Conservation (phyloP, 306 rosid species). For the Neltuma alba region DNA sequence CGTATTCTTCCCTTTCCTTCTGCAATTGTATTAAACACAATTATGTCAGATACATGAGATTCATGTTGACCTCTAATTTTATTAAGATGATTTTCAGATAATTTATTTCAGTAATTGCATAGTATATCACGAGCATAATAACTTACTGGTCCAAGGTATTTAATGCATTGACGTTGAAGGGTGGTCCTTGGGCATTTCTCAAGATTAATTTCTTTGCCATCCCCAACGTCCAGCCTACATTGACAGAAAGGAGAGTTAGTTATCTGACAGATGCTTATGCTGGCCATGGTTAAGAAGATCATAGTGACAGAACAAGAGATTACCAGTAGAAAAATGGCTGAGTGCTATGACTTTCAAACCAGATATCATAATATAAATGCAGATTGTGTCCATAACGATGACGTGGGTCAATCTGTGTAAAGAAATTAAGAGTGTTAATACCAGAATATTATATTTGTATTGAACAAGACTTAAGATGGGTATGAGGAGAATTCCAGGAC, state of each 20-base stretch:
- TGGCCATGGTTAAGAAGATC: not conserved
- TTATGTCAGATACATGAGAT: not conserved
- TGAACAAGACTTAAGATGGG: not conserved
- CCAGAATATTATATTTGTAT: not conserved
- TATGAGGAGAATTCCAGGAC: constrained; percentile 15
- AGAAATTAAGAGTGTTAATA: constrained; percentile 4
- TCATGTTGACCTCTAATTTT: not conserved
- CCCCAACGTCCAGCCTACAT: constrained; percentile 89
- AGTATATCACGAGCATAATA: too few species aligned
- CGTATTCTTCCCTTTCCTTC: constrained; percentile 87
- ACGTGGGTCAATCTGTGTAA: constrained; percentile 88
- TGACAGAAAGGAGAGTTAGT: not conserved
- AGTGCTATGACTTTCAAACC: constrained; percentile 84
- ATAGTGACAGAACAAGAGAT: not conserved
- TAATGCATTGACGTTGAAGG: constrained; percentile 80
- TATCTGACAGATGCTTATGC: not conserved
- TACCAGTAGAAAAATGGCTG: constrained; percentile 99
- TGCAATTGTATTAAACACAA: constrained; percentile 37
- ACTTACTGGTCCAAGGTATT: constrained; percentile 92
- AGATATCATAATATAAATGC: constrained; percentile 84
- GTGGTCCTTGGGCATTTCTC: constrained; percentile 73
- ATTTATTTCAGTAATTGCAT: not conserved
- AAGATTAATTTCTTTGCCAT: constrained; percentile 79
- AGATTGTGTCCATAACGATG: constrained; percentile 97
- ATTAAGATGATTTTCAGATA: not conserved